phyloP scores from a whole-genome alignment of 495 filamentous ascomycete genomes.

The Penicillium chermesinum region DNA sequence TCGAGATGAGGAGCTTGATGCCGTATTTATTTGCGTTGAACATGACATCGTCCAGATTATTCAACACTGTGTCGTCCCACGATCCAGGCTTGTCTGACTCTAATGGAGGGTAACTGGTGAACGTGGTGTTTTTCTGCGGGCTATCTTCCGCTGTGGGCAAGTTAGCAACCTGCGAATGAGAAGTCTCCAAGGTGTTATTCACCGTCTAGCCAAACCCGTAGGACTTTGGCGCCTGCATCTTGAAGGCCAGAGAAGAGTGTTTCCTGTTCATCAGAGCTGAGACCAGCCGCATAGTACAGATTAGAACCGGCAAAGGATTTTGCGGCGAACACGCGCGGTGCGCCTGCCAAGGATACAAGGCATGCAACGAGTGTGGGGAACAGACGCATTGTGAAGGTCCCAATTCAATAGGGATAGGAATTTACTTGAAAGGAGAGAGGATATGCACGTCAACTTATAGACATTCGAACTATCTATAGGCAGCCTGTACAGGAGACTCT shows the following conservation, averaged over 20 bases:
- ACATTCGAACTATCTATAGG: slow-evolving; percentile 44
- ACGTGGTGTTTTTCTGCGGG: background rate
- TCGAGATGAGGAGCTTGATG: slow-evolving; percentile 4
- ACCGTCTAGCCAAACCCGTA: background rate
- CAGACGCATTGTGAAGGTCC: background rate
- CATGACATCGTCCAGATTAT: slow-evolving; percentile 1
- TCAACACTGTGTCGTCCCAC: slow-evolving; percentile 3
- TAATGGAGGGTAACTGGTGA: background rate
- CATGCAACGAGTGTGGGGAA: background rate
- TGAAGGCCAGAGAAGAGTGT: slow-evolving; percentile 7
- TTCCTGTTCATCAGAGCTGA: slow-evolving; percentile 6
- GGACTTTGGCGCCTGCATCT: slow-evolving; percentile 4
- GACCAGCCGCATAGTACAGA: slow-evolving; percentile 13
- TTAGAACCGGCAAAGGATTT: slow-evolving; percentile 12
- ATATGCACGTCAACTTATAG: slow-evolving; percentile 9
- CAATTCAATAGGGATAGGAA: too few species aligned
- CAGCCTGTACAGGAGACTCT: too few species aligned
- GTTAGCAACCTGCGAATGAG: background rate
- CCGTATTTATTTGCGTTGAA: slow-evolving; percentile 3
- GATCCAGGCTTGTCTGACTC: background rate
- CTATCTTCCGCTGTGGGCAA: background rate
- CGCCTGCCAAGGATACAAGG: background rate
- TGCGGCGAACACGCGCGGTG: slow-evolving; percentile 1
- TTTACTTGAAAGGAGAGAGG: background rate
- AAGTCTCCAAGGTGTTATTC: background rate